These are phyloP conservation scores for Stephanodiscus minutulus DNA, from an alignment of 108 stramenopile species.

Conservation along the genomic window DNA sequence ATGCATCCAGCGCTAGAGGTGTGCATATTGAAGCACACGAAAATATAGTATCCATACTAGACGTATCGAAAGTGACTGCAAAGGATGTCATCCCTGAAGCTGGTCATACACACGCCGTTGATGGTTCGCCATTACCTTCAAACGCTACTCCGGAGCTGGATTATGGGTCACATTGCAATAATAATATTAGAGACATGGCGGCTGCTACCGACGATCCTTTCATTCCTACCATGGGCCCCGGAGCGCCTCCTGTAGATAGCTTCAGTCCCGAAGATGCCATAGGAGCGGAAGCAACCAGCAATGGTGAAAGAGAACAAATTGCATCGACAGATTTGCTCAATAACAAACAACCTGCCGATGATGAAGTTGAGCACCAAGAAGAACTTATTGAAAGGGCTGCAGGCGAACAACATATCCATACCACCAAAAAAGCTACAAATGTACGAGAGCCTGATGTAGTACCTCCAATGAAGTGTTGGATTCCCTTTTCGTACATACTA, in stretches of 20 bases:
- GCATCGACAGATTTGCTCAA: neutral
- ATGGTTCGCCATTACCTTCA: neutral
- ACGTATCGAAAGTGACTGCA: neutral
- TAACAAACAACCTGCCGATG: neutral
- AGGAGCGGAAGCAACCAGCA: neutral
- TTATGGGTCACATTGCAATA: neutral
- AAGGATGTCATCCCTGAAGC: neutral
- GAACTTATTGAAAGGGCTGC: neutral
- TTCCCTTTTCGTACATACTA: slow-evolving; percentile 32
- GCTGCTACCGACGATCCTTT: neutral
- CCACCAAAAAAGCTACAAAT: neutral
- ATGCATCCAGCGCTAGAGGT: neutral
- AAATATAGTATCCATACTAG: neutral
- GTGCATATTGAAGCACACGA: slow-evolving; percentile 1
- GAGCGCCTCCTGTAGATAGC: neutral
- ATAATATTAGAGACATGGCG: neutral
- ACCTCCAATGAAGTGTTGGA: slow-evolving; percentile 20
- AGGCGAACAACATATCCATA: neutral
- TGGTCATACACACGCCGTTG: neutral
- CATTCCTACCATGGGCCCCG: neutral
- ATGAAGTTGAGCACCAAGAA: neutral
- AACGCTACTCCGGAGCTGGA: neutral
- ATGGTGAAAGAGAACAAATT: neutral
- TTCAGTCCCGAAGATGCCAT: neutral
- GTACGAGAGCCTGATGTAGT: neutral